Evolutionary conservation across 1,284 basidiomycete genomes (phyloP).

Genomic region (Mycena sp.): DNA sequence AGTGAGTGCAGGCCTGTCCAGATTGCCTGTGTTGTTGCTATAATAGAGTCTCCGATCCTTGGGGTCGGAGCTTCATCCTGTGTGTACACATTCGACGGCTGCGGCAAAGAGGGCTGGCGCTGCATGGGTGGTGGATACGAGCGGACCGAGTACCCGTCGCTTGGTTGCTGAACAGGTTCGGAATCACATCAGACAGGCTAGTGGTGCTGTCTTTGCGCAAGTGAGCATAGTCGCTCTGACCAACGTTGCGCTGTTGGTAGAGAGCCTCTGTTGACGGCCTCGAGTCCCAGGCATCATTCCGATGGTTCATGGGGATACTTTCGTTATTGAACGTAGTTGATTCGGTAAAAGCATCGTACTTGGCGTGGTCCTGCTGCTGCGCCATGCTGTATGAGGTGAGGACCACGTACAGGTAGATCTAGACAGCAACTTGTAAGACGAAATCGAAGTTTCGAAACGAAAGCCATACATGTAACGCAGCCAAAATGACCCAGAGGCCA

Average conservation of each 20-base stretch:
- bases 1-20: constrained; percentile 50
- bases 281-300: constrained; percentile 78
- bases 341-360: constrained; percentile 82
- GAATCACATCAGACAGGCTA: constrained; percentile 66
- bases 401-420: constrained; percentile 79
- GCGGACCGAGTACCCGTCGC: constrained; percentile 49
- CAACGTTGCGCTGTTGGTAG: constrained; percentile 30
- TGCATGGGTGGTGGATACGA: constrained; percentile 42
- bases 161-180: constrained; percentile 58
- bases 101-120: constrained; percentile 35
- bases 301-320: constrained; percentile 68
- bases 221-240: constrained; percentile 49
- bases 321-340: constrained; percentile 68
- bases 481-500: constrained; percentile 82
- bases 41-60: constrained; percentile 34
- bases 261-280: constrained; percentile 58
- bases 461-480: constrained; percentile 72
- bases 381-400: constrained; percentile 77
- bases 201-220: constrained; percentile 60
- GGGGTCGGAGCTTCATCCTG: constrained; percentile 57
- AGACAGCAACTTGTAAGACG: constrained; percentile 5
- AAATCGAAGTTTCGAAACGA: constrained; percentile 13
- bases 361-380: constrained; percentile 82
- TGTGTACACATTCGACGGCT: constrained; percentile 53
- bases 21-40: constrained; percentile 44